Conservation (phyloP, 2,329 filamentous ascomycete species). For the Sphaceloma murrayae region DNA sequence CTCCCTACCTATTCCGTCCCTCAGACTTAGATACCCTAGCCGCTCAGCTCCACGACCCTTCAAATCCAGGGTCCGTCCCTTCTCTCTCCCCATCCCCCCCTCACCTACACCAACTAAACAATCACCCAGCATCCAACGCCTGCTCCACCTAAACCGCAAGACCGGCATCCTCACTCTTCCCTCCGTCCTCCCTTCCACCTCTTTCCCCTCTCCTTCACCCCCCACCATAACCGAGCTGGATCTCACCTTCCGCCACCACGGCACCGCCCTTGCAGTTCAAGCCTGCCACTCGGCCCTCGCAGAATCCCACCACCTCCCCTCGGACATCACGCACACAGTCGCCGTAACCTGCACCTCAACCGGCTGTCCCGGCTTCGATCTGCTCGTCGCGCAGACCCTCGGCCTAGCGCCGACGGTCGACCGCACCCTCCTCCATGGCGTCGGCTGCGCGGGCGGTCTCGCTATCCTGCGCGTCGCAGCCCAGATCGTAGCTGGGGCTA, state of each 20-base stretch:
- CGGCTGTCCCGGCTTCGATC: conserved; percentile 33
- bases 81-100: not conserved
- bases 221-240: conserved; percentile 18
- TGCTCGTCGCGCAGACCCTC: conserved; percentile 30
- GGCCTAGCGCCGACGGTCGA: conserved; percentile 27
- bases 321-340: conserved; percentile 32
- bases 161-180: conserved; percentile 11
- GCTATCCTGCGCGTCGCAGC: conserved; percentile 39
- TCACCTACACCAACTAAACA: not conserved
- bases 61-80: not conserved
- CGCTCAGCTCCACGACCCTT: not conserved
- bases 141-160: conserved; percentile 17
- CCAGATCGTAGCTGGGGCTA: conserved; percentile 55
- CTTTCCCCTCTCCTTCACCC: conserved; percentile 18
- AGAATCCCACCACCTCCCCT: conserved; percentile 14
- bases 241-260: conserved; percentile 18
- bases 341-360: conserved; percentile 33
- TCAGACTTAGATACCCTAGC: conserved; percentile 3
- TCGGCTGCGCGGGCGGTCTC: conserved; percentile 34
- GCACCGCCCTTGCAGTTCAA: conserved; percentile 18
- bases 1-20: not conserved
- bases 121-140: conserved; percentile 13
- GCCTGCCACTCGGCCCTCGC: conserved; percentile 21
- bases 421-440: conserved; percentile 30
- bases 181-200: conserved; percentile 22